Evolutionary conservation across 805 yeast genomes (phyloP).

Genomic region (Starmerella scarabaei): DNA sequence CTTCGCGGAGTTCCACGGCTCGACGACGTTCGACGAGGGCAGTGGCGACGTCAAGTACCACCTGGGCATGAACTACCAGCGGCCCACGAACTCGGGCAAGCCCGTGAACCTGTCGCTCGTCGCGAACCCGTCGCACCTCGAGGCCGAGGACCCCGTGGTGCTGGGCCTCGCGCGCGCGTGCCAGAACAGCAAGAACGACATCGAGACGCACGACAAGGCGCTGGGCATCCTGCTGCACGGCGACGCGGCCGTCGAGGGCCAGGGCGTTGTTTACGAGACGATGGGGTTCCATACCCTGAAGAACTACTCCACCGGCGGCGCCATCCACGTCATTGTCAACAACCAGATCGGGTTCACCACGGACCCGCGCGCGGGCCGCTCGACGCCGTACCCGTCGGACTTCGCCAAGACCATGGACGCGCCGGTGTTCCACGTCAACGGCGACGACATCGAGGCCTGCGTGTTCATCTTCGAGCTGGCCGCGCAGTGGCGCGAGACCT

Average conservation of each 20-base stretch:
- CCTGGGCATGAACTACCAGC: conserved; percentile 96
- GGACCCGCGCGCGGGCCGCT: conserved; percentile 93
- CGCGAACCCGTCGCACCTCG: conserved; percentile 98
- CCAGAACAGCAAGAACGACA: conserved; percentile 77
- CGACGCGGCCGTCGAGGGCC: conserved; percentile 98
- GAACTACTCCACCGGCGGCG: conserved; percentile 97
- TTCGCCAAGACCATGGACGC: conserved; percentile 93
- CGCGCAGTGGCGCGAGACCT: conserved; percentile 95
- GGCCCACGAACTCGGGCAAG: conserved; percentile 98
- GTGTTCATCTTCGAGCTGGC: conserved; percentile 89
- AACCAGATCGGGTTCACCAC: conserved; percentile 99
- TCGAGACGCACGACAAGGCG: conserved; percentile 67
- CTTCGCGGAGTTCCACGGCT: conserved; percentile 90
- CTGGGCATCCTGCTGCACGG: conserved; percentile 91
- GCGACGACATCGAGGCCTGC: conserved; percentile 92
- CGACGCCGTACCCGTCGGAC: conserved; percentile 96
- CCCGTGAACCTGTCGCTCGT: conserved; percentile 89
- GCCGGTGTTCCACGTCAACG: conserved; percentile 98
- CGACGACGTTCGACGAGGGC: conserved; percentile 83
- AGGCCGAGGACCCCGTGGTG: conserved; percentile 98
- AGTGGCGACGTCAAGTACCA: conserved; percentile 99
- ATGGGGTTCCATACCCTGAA: conserved; percentile 89
- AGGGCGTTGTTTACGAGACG: conserved; percentile 98
- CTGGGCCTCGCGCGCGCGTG: conserved; percentile 96
- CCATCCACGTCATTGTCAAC: conserved; percentile 88